Conservation (phyloP, 768 basidiomycete genomes). For the Mycena amicta region DNA sequence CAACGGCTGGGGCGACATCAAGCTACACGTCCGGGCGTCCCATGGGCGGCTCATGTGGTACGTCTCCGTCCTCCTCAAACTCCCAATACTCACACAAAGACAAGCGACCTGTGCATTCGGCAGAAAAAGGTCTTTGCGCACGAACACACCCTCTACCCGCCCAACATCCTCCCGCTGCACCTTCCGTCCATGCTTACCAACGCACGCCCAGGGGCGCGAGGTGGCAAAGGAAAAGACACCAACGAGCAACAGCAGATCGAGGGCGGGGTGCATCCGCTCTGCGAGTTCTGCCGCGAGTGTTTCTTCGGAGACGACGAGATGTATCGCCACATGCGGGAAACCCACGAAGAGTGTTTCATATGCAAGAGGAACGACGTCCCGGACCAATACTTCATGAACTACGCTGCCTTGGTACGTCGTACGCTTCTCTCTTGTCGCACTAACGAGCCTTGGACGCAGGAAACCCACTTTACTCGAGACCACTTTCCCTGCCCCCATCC, state of each 20-base stretch:
- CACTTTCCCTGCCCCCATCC: constrained; percentile 81
- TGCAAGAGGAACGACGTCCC: constrained; percentile 82
- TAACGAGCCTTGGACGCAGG: too few relatives aligned
- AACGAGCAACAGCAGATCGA: constrained; percentile 71
- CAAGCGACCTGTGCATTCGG: constrained; percentile 83
- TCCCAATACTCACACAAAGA: not conserved
- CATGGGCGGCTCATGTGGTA: constrained; percentile 87
- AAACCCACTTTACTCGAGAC: constrained; percentile 70
- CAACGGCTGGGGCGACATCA: constrained; percentile 88
- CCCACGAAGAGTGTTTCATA: constrained; percentile 95
- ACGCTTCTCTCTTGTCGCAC: too few relatives aligned
- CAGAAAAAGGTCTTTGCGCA: constrained; percentile 95
- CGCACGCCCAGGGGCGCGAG: constrained; percentile 41
- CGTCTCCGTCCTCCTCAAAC: constrained; percentile 26
- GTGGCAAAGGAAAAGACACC: constrained; percentile 40
- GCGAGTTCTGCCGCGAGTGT: constrained; percentile 90
- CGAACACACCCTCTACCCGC: constrained; percentile 86
- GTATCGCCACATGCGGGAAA: constrained; percentile 90
- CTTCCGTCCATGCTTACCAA: constrained; percentile 64
- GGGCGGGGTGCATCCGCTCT: constrained; percentile 76
- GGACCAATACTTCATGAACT: constrained; percentile 80
- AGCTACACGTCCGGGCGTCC: constrained; percentile 73
- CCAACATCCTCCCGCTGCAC: constrained; percentile 62
- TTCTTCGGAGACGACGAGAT: constrained; percentile 93
- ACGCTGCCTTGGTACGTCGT: too few relatives aligned